These are phyloP conservation scores for Jaltomata sinuosa DNA, from an alignment of 257 asterid genomes.

Conservation along the genomic window DNA sequence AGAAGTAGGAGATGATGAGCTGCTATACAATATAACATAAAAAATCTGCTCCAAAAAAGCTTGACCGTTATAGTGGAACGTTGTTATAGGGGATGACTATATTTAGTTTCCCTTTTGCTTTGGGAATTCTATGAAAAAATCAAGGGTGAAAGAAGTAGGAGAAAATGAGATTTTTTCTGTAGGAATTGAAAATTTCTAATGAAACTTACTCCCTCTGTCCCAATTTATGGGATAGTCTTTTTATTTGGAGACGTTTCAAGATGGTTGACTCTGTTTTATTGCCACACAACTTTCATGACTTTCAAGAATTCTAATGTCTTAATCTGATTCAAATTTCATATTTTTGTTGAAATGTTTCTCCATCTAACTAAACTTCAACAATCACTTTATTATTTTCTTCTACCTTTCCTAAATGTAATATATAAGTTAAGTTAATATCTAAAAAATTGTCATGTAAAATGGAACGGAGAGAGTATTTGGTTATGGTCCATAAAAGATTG, in stretches of 20 bases:
- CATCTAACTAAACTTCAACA: neutral
- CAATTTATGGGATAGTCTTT: neutral
- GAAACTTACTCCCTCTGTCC: neutral
- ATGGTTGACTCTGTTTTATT: neutral
- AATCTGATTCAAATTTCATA: neutral
- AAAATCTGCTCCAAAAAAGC: too few species aligned
- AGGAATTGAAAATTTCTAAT: neutral
- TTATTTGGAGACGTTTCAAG: neutral
- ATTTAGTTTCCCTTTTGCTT: neutral
- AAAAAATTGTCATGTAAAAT: neutral
- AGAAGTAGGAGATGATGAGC: neutral
- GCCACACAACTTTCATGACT: neutral
- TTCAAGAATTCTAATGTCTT: neutral
- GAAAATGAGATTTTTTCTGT: neutral
- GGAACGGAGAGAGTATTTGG: neutral
- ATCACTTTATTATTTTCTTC: neutral
- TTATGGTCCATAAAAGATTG: neutral
- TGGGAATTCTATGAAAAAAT: neutral
- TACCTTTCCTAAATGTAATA: neutral
- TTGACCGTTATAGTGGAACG: too few species aligned
- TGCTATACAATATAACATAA: too few species aligned
- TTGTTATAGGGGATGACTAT: too few species aligned
- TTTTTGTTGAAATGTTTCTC: neutral
- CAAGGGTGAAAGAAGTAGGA: neutral
- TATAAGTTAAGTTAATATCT: neutral